A percentile compares a stretch with the other conserved stretches of the same genome.
phyloP scores from a whole-genome alignment of 768 basidiomycete species.

The Tricholoma furcatifolium region DNA sequence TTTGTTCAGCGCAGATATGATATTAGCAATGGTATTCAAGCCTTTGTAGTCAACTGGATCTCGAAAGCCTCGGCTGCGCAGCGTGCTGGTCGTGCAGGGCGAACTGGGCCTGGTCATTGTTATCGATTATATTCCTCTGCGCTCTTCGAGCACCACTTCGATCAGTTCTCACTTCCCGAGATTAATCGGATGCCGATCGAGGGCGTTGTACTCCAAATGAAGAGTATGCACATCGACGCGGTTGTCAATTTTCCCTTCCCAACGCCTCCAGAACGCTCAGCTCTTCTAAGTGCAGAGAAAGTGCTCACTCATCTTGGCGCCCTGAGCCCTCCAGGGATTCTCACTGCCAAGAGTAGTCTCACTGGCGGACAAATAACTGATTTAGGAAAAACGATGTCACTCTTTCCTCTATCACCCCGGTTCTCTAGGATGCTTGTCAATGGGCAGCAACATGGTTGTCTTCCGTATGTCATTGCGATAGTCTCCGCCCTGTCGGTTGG shows the following conservation, averaged over 20 bases:
- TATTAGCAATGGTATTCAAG: slow-evolving; percentile 76
- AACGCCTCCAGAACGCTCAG: slow-evolving; percentile 82
- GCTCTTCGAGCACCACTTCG: slow-evolving; percentile 90
- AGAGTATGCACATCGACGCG: slow-evolving; percentile 96
- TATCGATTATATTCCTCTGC: slow-evolving; percentile 97
- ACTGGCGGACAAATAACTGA: slow-evolving; percentile 71
- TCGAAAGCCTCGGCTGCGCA: slow-evolving; percentile 95
- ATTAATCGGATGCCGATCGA: slow-evolving; percentile 96
- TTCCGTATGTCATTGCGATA: slow-evolving; percentile 89
- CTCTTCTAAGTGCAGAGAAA: slow-evolving; percentile 79
- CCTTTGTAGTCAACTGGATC: slow-evolving; percentile 91
- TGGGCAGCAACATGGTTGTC: slow-evolving; percentile 78
- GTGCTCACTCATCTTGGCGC: slow-evolving; percentile 83
- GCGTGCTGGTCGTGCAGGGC: slow-evolving; percentile 93
- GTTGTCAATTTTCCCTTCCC: slow-evolving; percentile 99
- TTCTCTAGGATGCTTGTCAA: slow-evolving; percentile 96
- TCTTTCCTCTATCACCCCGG: slow-evolving; percentile 92
- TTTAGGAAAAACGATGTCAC: slow-evolving; percentile 87
- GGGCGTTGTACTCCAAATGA: slow-evolving; percentile 97
- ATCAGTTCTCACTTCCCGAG: slow-evolving; percentile 84
- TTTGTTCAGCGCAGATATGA: slow-evolving; percentile 76
- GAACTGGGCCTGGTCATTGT: slow-evolving; percentile 97
- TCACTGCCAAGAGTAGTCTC: slow-evolving; percentile 19
- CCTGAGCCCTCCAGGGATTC: slow-evolving; percentile 43
- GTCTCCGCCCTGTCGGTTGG: slow-evolving; percentile 93